Evolutionary conservation across 176 grass and related monocot species (phyloP).

Genomic region (bread wheat (Triticum aestivum)): IWGSC_CS_RefSeq_v2.1 NC_057803.1:710084926-710085425

Average conservation of each 20-base stretch:
- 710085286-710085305: background rate
- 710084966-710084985: background rate
- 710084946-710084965: background rate
- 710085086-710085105: background rate
- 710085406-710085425: background rate
- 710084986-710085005: constrained; percentile 33
- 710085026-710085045: background rate
- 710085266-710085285: too few relatives aligned
- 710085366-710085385: background rate
- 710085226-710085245: too few relatives aligned
- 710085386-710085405: background rate
- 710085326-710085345: background rate
- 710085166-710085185: constrained; percentile 30
- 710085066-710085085: background rate
- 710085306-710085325: background rate
- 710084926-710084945: background rate
- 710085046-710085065: too few relatives aligned
- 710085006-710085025: background rate
- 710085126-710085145: constrained; percentile 34
- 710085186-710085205: constrained; percentile 62
- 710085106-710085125: constrained; percentile 43
- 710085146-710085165: constrained; percentile 31
- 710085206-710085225: constrained; percentile 21
- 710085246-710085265: too few relatives aligned
- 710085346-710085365: too few relatives aligned